phyloP scores from a whole-genome alignment of 257 asterid genomes.

The Osmanthus fragrans region DNA sequence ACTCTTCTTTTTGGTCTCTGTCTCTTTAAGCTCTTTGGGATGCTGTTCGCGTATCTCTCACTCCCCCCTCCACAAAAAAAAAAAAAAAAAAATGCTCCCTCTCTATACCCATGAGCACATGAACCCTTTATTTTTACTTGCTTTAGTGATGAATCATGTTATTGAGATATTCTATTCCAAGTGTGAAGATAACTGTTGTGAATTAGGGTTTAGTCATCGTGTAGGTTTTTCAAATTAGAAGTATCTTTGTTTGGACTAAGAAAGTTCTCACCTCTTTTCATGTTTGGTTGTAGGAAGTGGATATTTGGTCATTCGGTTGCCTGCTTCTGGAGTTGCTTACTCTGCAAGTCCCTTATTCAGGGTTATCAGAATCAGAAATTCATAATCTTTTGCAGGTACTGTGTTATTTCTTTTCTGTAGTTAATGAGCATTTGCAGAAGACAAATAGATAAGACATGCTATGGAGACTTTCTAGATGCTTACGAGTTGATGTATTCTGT shows the following conservation, averaged over 20 bases:
- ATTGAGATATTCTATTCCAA: background rate
- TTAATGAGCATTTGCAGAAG: background rate
- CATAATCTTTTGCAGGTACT: constrained; percentile 50
- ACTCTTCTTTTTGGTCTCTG: no score
- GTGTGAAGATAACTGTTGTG: background rate
- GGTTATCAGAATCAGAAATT: constrained; percentile 56
- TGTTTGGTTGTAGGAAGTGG: constrained; percentile 60
- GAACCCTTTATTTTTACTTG: background rate
- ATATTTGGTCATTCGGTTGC: constrained; percentile 93
- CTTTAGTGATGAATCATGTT: background rate
- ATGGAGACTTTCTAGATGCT: background rate
- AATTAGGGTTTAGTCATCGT: background rate
- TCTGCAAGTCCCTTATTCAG: constrained; percentile 64
- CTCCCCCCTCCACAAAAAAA: no score
- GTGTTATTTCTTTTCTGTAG: constrained; percentile 15
- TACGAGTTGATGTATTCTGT: background rate
- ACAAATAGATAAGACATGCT: background rate
- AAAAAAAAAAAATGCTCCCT: no score
- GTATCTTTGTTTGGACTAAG: constrained; percentile 1
- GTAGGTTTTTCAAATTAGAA: background rate
- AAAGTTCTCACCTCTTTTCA: constrained; percentile 10
- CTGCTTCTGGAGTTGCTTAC: constrained; percentile 80
- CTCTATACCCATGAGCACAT: background rate
- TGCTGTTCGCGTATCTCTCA: no score
- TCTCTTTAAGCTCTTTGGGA: no score